Base-by-base conservation (phyloP, 192 early-diverging fungal genomes). In the Dissophora globulifera region DNA sequence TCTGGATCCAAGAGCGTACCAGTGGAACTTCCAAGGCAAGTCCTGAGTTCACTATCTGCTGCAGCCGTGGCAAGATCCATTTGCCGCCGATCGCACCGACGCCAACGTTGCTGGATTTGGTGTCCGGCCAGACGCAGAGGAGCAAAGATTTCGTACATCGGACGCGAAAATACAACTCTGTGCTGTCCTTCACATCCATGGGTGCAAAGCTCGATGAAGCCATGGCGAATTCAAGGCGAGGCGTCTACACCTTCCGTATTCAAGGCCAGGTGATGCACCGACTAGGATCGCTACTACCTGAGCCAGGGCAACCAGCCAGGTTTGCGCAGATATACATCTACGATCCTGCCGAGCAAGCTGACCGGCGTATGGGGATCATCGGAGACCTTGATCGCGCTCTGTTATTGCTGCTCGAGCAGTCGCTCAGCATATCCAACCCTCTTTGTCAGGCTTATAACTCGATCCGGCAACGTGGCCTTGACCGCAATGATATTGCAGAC, bases 161-260 rank as follows among this genome's bases (percentile, higher is more conserved):
- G 12, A 78, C 63, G 51, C 6, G 61, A 17, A 64, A 47, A 49
- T 78, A 69, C 42, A 78, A 78, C 23, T 48, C 66, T 15, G 31
- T 55, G 15, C 61, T 78, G 29, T 56, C 76, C 10, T 69, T 78
- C 30, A 64, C 66, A 2, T 78, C 76, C 22, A 64, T 78, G 45
- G 65, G 66, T 0, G 54, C 47, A 6, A 59, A 11, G 20, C 35
- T 52, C 41, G 62, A 51, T 23, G 42, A 25, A 20, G 42, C 17
- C 1, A 49, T 63, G 16, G 56, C 35, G 13, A 58, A 59, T 54
- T 35, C 5, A 40, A 40, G 17, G 48, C 26, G 49, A 10, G 65
- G 50, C 15, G 60, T 41, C 2, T 64, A 69, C 33, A 78, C 54
- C 0, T 78, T 35, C 33, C 23, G 54, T 15, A 52, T 64, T 32